Evolutionary conservation across 805 yeast species (phyloP), one percentile per base, ranked within the genome.

Genomic region (Candida incommunis): DNA sequence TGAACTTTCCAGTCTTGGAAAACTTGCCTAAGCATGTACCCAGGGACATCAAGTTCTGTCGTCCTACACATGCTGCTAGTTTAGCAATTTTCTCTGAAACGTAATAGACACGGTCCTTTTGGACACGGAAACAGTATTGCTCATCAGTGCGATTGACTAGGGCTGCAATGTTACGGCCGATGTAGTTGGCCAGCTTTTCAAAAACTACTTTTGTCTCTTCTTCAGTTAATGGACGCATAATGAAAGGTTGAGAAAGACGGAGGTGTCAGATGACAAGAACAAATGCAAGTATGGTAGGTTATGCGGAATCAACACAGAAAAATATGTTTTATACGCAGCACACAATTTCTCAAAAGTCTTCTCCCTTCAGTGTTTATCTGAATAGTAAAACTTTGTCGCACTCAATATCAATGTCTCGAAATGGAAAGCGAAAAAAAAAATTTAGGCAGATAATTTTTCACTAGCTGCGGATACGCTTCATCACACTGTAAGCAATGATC

Each of bases 11-110:
- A 2, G 96, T 83, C 70, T 92, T 92, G 42, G 98, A 92, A 70
- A 92, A 92, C 63, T 92, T 92, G 18, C 98, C 98, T 48, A 92
- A 70, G 66, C 98, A 92, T 2, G 81, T 75, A 31, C 98, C 98
- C 24, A 92, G 64, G 0, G 96, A 84, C 94, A 90, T 86, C 52
- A 92, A 71, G 57, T 86, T 83, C 40, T 78, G 76, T 69, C 98
- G 77, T 31, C 95, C 83, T 2, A 90, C 83, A 23, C 90, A 78
- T 0, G 96, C 87, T 42, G 98, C 97, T 51, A 80, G 74, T 53
- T 81, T 81, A 44, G 96, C 87, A 29, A 84, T 75, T 49, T 72
- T 68, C 55, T 85, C 95, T 41, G 64, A 53, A 34, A 90, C 94
- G 61, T 90, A 92, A 69, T 92, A 92, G 0, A 92, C 98, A 59